phyloP scores from a whole-genome alignment of 179 eudicot genomes.

The Actinidia chinensis region DNA sequence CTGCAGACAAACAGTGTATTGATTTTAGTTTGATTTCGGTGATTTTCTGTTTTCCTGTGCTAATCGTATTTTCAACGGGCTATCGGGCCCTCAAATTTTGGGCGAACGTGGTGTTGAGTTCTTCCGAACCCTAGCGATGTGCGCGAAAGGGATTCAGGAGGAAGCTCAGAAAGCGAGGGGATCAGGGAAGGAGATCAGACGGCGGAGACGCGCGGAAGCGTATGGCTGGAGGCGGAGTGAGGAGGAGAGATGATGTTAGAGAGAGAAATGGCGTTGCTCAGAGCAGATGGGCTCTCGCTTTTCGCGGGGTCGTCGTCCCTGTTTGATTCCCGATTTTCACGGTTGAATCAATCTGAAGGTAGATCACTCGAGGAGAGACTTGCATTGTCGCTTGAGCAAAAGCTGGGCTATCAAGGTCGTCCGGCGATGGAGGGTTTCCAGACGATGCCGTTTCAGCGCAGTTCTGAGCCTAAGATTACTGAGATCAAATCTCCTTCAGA shows the following conservation, averaged over 20 bases:
- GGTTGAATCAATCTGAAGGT: too few relatives aligned
- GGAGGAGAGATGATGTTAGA: constrained; percentile 63
- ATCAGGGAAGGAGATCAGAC: constrained; percentile 60
- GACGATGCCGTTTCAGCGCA: constrained; percentile 38
- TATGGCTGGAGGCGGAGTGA: constrained; percentile 53
- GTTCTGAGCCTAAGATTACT: constrained; percentile 18
- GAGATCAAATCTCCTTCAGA: constrained; percentile 21
- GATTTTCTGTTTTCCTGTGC: not conserved
- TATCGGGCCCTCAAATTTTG: constrained; percentile 9
- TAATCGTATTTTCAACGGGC: constrained; percentile 30
- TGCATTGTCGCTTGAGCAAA: constrained; percentile 21
- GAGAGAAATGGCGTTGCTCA: constrained; percentile 35
- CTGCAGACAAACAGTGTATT: too few relatives aligned
- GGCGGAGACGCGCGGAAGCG: constrained; percentile 46
- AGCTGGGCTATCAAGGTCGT: not conserved
- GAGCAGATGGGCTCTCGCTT: constrained; percentile 16
- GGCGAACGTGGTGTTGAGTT: not conserved
- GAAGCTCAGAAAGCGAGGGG: constrained; percentile 54
- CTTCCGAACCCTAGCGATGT: constrained; percentile 9
- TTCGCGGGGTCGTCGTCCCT: constrained; percentile 9
- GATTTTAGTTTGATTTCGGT: not conserved
- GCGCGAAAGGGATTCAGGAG: constrained; percentile 35
- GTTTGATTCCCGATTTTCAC: constrained; percentile 25
- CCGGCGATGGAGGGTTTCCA: constrained; percentile 21
- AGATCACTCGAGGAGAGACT: constrained; percentile 30